These are phyloP conservation scores for Fusarium mundagurra DNA, from an alignment of 2,329 filamentous ascomycete genomes.

Conservation along the genomic window DNA sequence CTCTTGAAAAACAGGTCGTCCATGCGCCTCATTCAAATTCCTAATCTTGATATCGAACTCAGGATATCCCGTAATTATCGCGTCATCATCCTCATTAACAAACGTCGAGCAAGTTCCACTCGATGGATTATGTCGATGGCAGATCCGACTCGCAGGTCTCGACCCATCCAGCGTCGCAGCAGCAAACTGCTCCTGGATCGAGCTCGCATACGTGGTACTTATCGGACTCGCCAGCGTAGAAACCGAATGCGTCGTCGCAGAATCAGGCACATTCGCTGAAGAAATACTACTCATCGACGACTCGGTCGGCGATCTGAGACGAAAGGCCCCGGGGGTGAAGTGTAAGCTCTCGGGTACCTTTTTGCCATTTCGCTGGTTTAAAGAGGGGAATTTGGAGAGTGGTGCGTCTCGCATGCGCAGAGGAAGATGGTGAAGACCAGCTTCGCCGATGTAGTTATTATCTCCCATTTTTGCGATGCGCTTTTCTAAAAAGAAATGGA, in stretches of 20 bases:
- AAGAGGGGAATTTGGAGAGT: constrained; percentile 31
- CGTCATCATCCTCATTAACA: constrained; percentile 49
- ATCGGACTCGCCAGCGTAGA: constrained; percentile 50
- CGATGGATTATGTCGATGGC: constrained; percentile 48
- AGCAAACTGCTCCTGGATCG: constrained; percentile 48
- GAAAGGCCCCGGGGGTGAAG: constrained; percentile 41
- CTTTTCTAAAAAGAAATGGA: not conserved
- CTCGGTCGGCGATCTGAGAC: constrained; percentile 49
- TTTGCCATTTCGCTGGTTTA: constrained; percentile 24
- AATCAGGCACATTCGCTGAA: constrained; percentile 51
- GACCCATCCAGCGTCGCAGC: constrained; percentile 38
- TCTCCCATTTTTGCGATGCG: constrained; percentile 34
- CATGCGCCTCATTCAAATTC: constrained; percentile 19
- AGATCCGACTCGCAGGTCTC: constrained; percentile 42
- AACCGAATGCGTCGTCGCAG: constrained; percentile 51
- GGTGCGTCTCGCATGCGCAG: constrained; percentile 32
- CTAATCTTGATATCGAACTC: constrained; percentile 42
- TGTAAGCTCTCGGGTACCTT: constrained; percentile 47
- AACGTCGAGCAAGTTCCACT: constrained; percentile 52
- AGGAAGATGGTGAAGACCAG: constrained; percentile 43
- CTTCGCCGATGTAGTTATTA: constrained; percentile 24
- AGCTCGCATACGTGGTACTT: constrained; percentile 49
- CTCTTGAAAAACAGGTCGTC: constrained; percentile 6
- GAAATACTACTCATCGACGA: constrained; percentile 53
- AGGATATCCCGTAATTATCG: constrained; percentile 40